phyloP scores from a whole-genome alignment of 2,329 filamentous ascomycete species.

The Alternaria consortialis region DNA sequence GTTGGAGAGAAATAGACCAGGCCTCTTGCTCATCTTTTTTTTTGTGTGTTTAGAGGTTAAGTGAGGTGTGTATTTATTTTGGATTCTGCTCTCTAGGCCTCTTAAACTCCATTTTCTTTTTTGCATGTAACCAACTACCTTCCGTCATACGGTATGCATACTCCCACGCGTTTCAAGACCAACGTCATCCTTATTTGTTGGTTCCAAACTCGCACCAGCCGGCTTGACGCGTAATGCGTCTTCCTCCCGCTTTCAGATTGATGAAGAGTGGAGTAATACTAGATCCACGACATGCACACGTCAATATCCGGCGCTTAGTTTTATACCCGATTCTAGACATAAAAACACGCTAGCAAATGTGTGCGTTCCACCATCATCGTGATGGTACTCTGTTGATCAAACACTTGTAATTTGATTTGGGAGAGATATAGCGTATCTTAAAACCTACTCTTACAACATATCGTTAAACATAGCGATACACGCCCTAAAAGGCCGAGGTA shows the following conservation, averaged over 20 bases:
- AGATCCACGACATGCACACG: not conserved
- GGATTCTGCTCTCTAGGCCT: too few relatives aligned
- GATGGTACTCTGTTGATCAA: not conserved
- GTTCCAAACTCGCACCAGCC: not conserved
- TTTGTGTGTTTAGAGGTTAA: too few relatives aligned
- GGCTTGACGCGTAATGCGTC: not conserved
- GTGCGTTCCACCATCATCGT: not conserved
- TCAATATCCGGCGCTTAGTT: not conserved
- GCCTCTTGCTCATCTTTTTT: too few relatives aligned
- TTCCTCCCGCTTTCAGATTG: not conserved
- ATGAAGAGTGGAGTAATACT: not conserved
- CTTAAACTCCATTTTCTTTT: too few relatives aligned
- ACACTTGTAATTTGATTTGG: not conserved
- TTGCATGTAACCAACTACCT: too few relatives aligned
- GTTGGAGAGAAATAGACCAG: too few relatives aligned
- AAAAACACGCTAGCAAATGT: not conserved
- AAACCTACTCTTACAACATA: constrained; percentile 11
- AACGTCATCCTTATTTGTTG: not conserved
- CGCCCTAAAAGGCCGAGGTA: constrained; percentile 11
- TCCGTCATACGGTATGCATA: not conserved
- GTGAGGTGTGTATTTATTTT: too few relatives aligned
- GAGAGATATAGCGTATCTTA: not conserved
- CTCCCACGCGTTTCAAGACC: not conserved
- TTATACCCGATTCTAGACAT: not conserved
- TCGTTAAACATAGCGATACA: not conserved